Percentiles rank a stretch among this genome's conserved stretches.
phyloP scores from a whole-genome alignment of 1,139 yeast species.

The Hansenula lynferdii region DNA sequence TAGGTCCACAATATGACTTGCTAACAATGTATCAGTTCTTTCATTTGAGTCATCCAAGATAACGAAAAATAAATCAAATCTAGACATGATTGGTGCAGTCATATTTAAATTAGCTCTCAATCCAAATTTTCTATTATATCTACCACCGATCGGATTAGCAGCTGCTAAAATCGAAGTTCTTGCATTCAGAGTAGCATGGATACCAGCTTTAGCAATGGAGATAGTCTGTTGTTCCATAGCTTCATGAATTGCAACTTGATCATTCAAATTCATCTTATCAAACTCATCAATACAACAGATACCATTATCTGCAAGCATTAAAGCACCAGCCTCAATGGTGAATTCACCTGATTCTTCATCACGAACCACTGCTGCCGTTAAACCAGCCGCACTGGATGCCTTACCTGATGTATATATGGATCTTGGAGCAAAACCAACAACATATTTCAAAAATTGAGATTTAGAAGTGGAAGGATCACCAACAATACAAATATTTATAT shows the following conservation, averaged over 20 bases:
- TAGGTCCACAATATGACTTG: slow-evolving; percentile 86
- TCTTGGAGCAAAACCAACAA: slow-evolving; percentile 87
- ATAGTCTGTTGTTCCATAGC: slow-evolving; percentile 99
- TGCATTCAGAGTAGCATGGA: slow-evolving; percentile 95
- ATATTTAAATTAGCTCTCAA: slow-evolving; percentile 84
- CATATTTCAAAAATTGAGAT: slow-evolving; percentile 93
- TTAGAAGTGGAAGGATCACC: slow-evolving; percentile 99
- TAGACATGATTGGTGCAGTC: slow-evolving; percentile 99
- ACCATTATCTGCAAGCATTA: slow-evolving; percentile 98
- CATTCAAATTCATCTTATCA: slow-evolving; percentile 93
- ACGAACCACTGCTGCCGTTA: slow-evolving; percentile 96
- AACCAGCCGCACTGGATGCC: slow-evolving; percentile 98
- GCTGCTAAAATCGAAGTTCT: slow-evolving; percentile 96
- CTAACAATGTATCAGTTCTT: slow-evolving; percentile 81
- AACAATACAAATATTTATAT: slow-evolving; percentile 92
- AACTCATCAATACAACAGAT: slow-evolving; percentile 98
- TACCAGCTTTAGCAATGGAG: slow-evolving; percentile 98
- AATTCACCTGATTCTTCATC: slow-evolving; percentile 98
- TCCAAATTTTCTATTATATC: slow-evolving; percentile 84
- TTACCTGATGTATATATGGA: slow-evolving; percentile 98
- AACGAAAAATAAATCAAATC: slow-evolving; percentile 94
- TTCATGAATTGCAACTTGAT: slow-evolving; percentile 98
- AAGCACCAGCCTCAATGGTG: slow-evolving; percentile 98
- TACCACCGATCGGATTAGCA: slow-evolving; percentile 95
- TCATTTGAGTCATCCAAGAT: slow-evolving; percentile 95